phyloP scores from a whole-genome alignment of 1,284 basidiomycete genomes.

The Porogramme epimiltina region DNA sequence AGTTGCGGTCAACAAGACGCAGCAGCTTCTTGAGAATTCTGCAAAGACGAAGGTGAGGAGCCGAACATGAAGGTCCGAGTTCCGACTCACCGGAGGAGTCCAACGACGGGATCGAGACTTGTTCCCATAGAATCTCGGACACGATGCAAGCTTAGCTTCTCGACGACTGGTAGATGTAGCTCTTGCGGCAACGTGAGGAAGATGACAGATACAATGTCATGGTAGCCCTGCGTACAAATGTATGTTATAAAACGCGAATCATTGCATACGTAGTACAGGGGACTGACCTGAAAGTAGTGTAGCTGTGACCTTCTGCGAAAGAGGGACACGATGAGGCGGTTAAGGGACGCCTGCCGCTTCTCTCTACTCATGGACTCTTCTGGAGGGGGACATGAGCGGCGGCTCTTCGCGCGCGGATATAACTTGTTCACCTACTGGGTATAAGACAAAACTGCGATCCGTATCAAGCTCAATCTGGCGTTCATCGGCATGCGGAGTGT shows the following conservation, averaged over 20 bases:
- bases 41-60: background rate
- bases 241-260: background rate
- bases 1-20: slow-evolving; percentile 69
- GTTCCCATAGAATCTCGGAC: slow-evolving; percentile 89
- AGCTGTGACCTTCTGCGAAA: slow-evolving; percentile 76
- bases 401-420: slow-evolving; percentile 12
- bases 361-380: slow-evolving; percentile 40
- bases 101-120: slow-evolving; percentile 84
- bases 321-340: slow-evolving; percentile 74
- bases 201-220: slow-evolving; percentile 88
- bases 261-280: background rate
- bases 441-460: slow-evolving; percentile 86
- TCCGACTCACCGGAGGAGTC: slow-evolving; percentile 68
- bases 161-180: slow-evolving; percentile 56
- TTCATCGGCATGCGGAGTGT: slow-evolving; percentile 67
- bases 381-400: slow-evolving; percentile 7
- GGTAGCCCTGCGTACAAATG: slow-evolving; percentile 81
- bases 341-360: slow-evolving; percentile 64
- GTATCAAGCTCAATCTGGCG: slow-evolving; percentile 86
- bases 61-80: background rate
- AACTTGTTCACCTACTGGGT: slow-evolving; percentile 73
- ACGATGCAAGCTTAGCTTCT: slow-evolving; percentile 80
- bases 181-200: slow-evolving; percentile 77
- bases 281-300: slow-evolving; percentile 81
- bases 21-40: slow-evolving; percentile 72